Evolutionary conservation across 345 rosid genomes (phyloP).

Genomic region (Mercurialis annua): DNA sequence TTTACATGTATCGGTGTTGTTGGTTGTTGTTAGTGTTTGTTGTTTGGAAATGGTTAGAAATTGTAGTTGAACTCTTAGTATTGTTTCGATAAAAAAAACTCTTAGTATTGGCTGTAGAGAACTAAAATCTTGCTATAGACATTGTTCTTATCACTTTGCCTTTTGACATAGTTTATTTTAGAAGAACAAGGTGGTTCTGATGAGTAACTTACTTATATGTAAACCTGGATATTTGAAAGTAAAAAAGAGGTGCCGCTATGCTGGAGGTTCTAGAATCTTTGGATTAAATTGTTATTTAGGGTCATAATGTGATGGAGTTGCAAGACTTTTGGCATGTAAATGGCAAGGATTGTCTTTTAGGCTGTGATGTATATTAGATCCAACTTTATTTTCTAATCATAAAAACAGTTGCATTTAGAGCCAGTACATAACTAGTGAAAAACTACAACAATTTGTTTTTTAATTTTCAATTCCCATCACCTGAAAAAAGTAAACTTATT

Average conservation of each 20-base stretch:
- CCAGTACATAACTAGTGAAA: background rate
- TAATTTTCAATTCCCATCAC: background rate
- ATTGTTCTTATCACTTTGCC: too few species aligned
- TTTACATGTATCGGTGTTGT: background rate
- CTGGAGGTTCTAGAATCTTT: background rate
- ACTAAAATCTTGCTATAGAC: too few species aligned
- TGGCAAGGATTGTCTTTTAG: background rate
- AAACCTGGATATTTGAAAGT: background rate
- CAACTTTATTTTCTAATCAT: background rate
- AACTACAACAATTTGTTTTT: background rate
- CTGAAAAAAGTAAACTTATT: background rate
- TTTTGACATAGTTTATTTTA: background rate
- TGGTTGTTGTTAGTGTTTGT: too few species aligned
- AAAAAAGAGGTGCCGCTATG: background rate
- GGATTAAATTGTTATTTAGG: background rate
- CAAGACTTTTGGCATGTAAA: background rate
- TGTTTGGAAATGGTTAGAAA: too few species aligned
- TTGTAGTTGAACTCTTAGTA: too few species aligned
- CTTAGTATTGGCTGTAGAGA: too few species aligned
- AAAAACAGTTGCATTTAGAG: background rate
- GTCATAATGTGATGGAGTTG: background rate
- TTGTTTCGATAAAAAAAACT: background rate
- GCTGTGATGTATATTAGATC: background rate
- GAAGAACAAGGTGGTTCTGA: background rate
- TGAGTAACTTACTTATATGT: background rate